Conservation (phyloP, 345 rosid genomes). For the Clausena lansium region DNA sequence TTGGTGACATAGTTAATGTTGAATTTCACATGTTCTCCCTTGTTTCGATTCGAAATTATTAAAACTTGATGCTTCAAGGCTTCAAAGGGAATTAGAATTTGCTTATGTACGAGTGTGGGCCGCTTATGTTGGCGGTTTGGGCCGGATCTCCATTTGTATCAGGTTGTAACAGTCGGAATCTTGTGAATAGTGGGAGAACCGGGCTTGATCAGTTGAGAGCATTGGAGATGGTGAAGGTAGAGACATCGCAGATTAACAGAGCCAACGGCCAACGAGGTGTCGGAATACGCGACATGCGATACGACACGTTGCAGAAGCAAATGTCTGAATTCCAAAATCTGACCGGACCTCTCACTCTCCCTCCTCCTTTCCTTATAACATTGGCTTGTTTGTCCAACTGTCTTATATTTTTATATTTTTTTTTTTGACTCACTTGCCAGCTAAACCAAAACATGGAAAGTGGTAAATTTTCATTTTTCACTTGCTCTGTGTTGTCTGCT, state of each 20-base stretch:
- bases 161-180: neutral
- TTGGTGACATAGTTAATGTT: neutral
- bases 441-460: neutral
- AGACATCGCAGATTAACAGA: conserved; percentile 13
- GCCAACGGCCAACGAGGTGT: conserved; percentile 22
- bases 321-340: conserved; percentile 3
- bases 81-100: neutral
- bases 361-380: no score
- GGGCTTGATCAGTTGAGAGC: neutral
- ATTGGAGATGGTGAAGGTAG: conserved; percentile 1
- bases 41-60: neutral
- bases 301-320: conserved; percentile 17
- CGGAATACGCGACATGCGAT: conserved; percentile 20
- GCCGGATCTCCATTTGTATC: neutral
- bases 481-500: neutral
- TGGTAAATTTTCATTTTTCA: neutral
- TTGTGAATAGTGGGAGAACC: neutral
- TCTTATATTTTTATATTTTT: neutral
- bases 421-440: no score
- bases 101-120: neutral
- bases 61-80: neutral
- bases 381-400: neutral
- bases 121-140: neutral
- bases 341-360: neutral
- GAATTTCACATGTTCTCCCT: neutral